A percentile compares a stretch with the other conserved stretches of the same genome.
Evolutionary conservation across 73 alveolate genomes (phyloP).

Genomic region (Uronychia binucleata): DNA sequence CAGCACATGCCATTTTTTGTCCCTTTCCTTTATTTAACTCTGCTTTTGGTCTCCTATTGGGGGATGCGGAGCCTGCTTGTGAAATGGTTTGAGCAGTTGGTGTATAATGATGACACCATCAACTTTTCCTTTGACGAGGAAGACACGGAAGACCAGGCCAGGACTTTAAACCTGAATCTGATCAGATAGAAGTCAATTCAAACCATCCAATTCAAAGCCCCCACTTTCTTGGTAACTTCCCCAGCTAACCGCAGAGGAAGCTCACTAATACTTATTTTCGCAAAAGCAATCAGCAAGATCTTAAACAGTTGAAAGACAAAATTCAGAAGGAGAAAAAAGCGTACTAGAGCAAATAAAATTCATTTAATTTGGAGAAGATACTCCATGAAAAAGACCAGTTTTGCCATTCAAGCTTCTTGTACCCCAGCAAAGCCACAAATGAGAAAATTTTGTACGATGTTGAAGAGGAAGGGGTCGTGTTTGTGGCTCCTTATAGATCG

Average conservation of each 20-base stretch:
- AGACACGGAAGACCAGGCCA: not conserved
- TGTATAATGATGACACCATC: not conserved
- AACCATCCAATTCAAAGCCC: not conserved
- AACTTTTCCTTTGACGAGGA: not conserved
- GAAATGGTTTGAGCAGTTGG: not conserved
- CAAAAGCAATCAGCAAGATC: slow-evolving; percentile 48
- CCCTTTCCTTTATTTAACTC: not conserved
- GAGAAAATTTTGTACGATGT: not conserved
- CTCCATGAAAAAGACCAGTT: not conserved
- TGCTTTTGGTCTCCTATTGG: not conserved
- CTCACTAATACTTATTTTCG: slow-evolving; percentile 49
- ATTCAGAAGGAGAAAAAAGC: not conserved
- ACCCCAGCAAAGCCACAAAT: no score
- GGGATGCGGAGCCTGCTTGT: not conserved
- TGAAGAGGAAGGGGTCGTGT: no score
- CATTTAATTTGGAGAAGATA: not conserved
- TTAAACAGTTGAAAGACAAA: not conserved
- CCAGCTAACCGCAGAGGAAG: slow-evolving; percentile 3
- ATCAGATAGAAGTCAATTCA: not conserved
- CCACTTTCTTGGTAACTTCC: not conserved
- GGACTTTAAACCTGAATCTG: not conserved
- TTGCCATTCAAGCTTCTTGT: not conserved
- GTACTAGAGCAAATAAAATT: not conserved
- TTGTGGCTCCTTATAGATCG: no score
- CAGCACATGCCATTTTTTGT: not conserved